Base-by-base conservation (phyloP, 345 rosid genomes). In the Abelmoschus esculentus region DNA sequence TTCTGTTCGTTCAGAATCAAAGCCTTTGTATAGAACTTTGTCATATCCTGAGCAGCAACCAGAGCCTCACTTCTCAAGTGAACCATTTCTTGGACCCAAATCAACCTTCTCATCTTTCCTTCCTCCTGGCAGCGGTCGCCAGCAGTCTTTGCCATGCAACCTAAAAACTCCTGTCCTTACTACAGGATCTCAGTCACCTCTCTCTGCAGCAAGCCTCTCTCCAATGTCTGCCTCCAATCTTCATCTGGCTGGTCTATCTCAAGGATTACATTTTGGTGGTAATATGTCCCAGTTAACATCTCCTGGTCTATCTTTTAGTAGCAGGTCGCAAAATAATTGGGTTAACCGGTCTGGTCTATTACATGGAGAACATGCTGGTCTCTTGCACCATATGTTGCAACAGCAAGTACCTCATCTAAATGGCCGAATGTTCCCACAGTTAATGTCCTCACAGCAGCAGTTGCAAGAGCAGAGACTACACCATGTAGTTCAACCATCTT, bases 81-180 rank as follows among this genome's bases (percentile, higher is more conserved):
- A 90, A 79, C 91, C 97, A 4, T 77, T 84, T 70, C 73, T 77
- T 69, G 74, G 84, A 54, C 90, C 90, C 0, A 87, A 90, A 73
- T 90, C 99, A 1, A 70, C 78, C 38, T 91, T 78, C 78, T 90
- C 91, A 0, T 96, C 97, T 44, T 96, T 90, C 74, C 97, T 91
- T 72, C 92, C 90, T 15, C 89, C 98, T 26, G 90, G 96, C 15
- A 85, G 82, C 61, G 74, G 82, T 79, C 57, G 83, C 63, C 88
- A 80, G 75, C 92, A 79, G 32, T 81, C 89, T 76, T 81, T 89
- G 12, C 89, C 90, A 0, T 81, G 77, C 74, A 83, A 87, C 69
- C 83, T 80, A 34, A 87, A 82, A 56, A 73, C 84, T 73, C 81
- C 82, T 47, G 76, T 83, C 73, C 83, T 78, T 64, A 74, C 83